phyloP scores from a whole-genome alignment of 2,329 filamentous ascomycete genomes.

The Hirsutella rhossiliensis region DNA sequence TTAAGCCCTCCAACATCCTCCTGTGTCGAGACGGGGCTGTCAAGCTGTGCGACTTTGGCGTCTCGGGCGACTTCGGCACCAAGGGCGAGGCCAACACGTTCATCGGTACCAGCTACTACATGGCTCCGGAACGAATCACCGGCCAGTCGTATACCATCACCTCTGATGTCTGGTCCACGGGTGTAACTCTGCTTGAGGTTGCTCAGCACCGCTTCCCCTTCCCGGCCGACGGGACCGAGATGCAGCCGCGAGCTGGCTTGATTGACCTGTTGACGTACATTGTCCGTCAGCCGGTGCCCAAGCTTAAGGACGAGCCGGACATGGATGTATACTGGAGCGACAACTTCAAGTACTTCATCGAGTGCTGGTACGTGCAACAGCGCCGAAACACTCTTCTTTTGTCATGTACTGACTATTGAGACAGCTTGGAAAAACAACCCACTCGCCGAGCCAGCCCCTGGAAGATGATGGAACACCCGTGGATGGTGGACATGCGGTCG shows the following conservation, averaged over 20 bases:
- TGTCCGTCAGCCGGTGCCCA: conserved; percentile 87
- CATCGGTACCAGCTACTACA: conserved; percentile 97
- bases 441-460: conserved; percentile 81
- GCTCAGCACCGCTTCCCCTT: conserved; percentile 98
- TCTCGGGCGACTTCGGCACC: conserved; percentile 94
- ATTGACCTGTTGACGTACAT: conserved; percentile 97
- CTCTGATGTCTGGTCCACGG: conserved; percentile 95
- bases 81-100: conserved; percentile 98
- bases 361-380: conserved; percentile 75
- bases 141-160: conserved; percentile 98
- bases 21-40: conserved; percentile 86
- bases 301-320: conserved; percentile 86
- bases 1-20: conserved; percentile 96
- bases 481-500: conserved; percentile 92
- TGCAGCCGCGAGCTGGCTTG: conserved; percentile 82
- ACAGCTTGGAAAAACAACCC: conserved; percentile 86
- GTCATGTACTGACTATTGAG: conserved; percentile 10
- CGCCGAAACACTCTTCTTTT: not conserved
- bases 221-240: conserved; percentile 89
- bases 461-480: conserved; percentile 98
- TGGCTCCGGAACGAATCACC: conserved; percentile 96
- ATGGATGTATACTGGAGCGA: conserved; percentile 89
- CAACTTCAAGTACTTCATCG: conserved; percentile 98
- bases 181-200: conserved; percentile 96
- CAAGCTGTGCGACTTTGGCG: conserved; percentile 96